A percentile compares a stretch with the other conserved stretches of the same genome.
These are phyloP conservation scores for Beauveria pseudobassiana DNA, from an alignment of 2,329 filamentous ascomycete genomes.

Conservation along the genomic window DNA sequence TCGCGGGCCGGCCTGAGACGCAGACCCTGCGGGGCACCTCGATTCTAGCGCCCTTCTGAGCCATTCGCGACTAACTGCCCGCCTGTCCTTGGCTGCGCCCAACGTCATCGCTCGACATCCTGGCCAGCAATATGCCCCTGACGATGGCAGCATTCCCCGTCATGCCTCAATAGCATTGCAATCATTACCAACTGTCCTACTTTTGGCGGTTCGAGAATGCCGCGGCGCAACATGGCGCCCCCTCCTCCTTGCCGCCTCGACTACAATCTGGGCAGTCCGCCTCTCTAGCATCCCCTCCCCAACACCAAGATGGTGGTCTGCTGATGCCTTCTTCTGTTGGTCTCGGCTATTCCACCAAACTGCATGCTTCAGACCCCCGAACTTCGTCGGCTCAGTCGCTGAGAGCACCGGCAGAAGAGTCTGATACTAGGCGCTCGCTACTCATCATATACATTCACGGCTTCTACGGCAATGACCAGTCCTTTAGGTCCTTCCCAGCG, in stretches of 20 bases:
- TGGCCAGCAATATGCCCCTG: background rate
- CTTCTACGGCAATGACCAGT: constrained; percentile 82
- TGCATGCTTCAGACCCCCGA: constrained; percentile 32
- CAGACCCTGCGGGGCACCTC: background rate
- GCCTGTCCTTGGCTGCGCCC: background rate
- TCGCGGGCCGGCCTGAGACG: background rate
- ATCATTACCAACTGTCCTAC: background rate
- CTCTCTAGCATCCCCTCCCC: background rate
- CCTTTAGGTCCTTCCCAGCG: constrained; percentile 79
- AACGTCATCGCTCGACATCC: background rate
- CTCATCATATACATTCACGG: constrained; percentile 82
- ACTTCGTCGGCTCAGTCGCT: constrained; percentile 42
- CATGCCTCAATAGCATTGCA: background rate
- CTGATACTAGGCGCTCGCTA: constrained; percentile 44
- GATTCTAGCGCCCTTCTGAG: constrained; percentile 2
- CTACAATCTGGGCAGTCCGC: background rate
- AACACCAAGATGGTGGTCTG: background rate
- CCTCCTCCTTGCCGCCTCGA: background rate
- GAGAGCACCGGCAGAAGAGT: constrained; percentile 19
- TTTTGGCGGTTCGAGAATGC: background rate
- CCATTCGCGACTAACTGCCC: background rate
- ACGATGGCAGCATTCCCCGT: background rate
- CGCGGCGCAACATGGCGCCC: background rate
- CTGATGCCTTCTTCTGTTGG: background rate
- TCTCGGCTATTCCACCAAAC: background rate